Percentiles rank a stretch among this genome's conserved stretches.
Conservation (phyloP, 768 basidiomycete genomes). For the Naganishia kalamii region DNA sequence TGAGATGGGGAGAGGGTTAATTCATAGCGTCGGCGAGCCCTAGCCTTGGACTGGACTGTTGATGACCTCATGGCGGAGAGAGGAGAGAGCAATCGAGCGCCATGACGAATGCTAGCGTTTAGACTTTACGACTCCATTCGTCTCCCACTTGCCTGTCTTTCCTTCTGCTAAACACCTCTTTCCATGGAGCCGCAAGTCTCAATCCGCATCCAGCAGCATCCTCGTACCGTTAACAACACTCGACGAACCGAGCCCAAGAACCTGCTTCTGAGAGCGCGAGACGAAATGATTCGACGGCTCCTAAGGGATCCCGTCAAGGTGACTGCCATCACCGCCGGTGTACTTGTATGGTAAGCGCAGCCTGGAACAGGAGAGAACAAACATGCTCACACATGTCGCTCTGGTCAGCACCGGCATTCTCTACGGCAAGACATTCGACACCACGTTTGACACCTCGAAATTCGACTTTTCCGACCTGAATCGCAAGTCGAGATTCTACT, state of each 20-base stretch:
- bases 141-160: neutral
- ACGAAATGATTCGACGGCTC: slow-evolving; percentile 1
- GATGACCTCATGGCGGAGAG: neutral
- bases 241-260: neutral
- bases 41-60: too few relatives aligned
- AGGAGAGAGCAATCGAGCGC: too few relatives aligned
- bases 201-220: neutral
- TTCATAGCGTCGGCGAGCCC: too few relatives aligned
- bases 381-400: neutral
- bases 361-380: neutral
- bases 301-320: slow-evolving; percentile 5
- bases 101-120: slow-evolving; percentile 13
- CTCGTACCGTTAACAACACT: neutral
- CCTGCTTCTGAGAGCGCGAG: neutral
- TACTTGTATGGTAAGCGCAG: slow-evolving; percentile 1
- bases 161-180: too few relatives aligned
- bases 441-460: slow-evolving; percentile 34
- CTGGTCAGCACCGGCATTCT: slow-evolving; percentile 10
- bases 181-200: slow-evolving; percentile 1
- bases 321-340: neutral
- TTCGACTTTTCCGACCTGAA: slow-evolving; percentile 79
- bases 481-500: slow-evolving; percentile 60
- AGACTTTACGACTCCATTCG: too few relatives aligned
- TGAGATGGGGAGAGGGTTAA: neutral
- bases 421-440: slow-evolving; percentile 9